These are phyloP conservation scores for Melampsora larici-populina DNA, from an alignment of 1,284 basidiomycete species.

Conservation along the genomic window DNA sequence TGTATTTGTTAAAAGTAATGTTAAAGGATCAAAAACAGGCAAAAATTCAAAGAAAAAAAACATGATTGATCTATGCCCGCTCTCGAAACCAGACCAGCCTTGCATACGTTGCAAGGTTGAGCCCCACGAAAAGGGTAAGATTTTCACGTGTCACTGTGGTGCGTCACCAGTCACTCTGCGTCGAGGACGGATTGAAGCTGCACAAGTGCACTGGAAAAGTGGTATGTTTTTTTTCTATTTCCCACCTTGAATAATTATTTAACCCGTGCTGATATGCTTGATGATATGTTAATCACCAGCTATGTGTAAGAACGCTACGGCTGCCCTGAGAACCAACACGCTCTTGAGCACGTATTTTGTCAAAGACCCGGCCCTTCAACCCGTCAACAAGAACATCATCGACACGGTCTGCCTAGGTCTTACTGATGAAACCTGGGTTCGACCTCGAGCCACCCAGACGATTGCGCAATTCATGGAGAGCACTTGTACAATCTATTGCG, in stretches of 20 bases:
- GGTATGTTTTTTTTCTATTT: background rate
- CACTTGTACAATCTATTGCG: constrained; percentile 5
- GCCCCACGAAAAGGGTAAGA: background rate
- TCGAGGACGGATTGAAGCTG: constrained; percentile 11
- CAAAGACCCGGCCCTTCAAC: background rate
- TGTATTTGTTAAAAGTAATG: too few species aligned
- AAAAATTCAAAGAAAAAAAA: too few species aligned
- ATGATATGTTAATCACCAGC: too few species aligned
- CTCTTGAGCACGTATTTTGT: too few species aligned
- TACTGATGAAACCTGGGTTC: constrained; percentile 10
- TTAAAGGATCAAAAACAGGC: too few species aligned
- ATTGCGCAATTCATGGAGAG: background rate
- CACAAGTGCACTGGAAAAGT: constrained; percentile 11
- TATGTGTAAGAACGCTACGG: too few species aligned
- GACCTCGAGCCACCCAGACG: background rate
- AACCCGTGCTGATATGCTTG: too few species aligned
- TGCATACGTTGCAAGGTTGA: too few species aligned
- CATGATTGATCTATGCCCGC: too few species aligned
- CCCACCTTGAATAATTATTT: too few species aligned
- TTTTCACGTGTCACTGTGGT: constrained; percentile 28
- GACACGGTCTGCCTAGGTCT: constrained; percentile 1
- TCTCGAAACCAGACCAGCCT: too few species aligned
- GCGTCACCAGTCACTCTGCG: background rate
- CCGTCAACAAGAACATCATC: background rate
- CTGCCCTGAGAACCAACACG: too few species aligned